Base-by-base conservation (phyloP, 2,329 filamentous ascomycete genomes). In the Diaporthe citriasiana region DNA sequence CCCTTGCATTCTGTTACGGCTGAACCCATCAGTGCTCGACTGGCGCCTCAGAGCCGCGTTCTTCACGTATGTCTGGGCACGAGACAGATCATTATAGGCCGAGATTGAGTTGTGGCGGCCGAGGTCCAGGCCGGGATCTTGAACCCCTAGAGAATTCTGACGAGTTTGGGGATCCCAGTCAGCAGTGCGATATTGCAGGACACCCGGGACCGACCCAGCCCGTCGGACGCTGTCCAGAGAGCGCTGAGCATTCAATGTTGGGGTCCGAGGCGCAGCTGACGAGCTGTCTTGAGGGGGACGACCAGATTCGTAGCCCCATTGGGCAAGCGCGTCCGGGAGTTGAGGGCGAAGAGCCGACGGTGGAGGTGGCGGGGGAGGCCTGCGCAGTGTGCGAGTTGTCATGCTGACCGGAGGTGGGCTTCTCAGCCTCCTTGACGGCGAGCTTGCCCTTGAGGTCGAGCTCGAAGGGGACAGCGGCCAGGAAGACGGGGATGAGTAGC, bases 381-480 rank as follows among this genome's bases (percentile, higher is more conserved):
- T 81, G 19, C 80, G 77, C 12, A 79, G 76, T 9, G 81, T 79
- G 40, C 84, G 82, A 5, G 83, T 85, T n/a, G 81, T 81, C 80
- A 87, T 83, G 76, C 83, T 87, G 38, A 86, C 81, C 0, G 86
- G 84, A 0, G 84, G 84, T 4, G 83, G 81, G 0, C 83, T 82
- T 70, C 78, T 83, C 13, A 81, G 77, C 72, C 79, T 82, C 53
- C 78, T 80, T 27, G 77, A 71, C 17, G 78, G 73, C 50, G 78
- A 73, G 35, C 76, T 75, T 33, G 80, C 77, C 35, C 78, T 77
- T 19, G 79, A 77, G 19, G 82, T 38, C 9, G 80, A 79, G 33
- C 78, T 81, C 7, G 80, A 79, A 3, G 79, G 75, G 4, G 77
- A 71, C 2, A 78, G 76, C 0, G 76, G 77, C 42, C 76, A 75